Percentiles rank a stretch among this genome's conserved stretches.
These are phyloP conservation scores for Leptoxyphium fumago DNA, from an alignment of 2,329 filamentous ascomycete genomes.

Conservation along the genomic window DNA sequence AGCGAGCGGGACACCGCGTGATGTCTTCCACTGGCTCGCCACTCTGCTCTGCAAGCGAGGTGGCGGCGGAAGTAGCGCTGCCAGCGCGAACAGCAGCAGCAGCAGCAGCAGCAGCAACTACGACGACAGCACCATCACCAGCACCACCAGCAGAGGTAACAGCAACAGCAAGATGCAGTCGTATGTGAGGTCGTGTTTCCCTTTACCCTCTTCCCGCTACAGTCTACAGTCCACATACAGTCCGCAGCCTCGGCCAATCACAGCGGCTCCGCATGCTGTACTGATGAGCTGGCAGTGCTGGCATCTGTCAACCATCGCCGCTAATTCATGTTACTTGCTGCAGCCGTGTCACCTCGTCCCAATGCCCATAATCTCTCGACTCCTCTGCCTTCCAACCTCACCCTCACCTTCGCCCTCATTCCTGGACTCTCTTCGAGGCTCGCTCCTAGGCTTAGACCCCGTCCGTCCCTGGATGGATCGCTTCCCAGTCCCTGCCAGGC, in stretches of 20 bases:
- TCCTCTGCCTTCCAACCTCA: slow-evolving; percentile 9
- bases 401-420: slow-evolving; percentile 6
- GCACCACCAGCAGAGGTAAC: background rate
- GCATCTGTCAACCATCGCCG: slow-evolving; percentile 17
- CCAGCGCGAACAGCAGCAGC: too few species aligned
- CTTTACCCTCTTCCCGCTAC: slow-evolving; percentile 1
- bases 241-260: slow-evolving; percentile 11
- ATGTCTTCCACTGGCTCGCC: background rate
- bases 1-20: background rate
- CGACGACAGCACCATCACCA: too few species aligned
- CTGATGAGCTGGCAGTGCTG: slow-evolving; percentile 21
- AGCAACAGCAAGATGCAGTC: slow-evolving; percentile 3
- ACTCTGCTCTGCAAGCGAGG: background rate
- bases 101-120: too few species aligned
- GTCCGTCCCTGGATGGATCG: background rate
- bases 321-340: slow-evolving; percentile 16
- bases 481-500: background rate
- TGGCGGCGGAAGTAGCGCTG: too few species aligned
- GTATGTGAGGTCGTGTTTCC: background rate
- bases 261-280: slow-evolving; percentile 11
- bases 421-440: background rate
- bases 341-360: slow-evolving; percentile 17
- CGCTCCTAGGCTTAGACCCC: too few species aligned
- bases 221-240: slow-evolving; percentile 7
- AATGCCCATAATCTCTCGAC: slow-evolving; percentile 13